These are phyloP conservation scores for Cercospora nicotianae DNA, from an alignment of 2,329 filamentous ascomycete species.

Conservation along the genomic window DNA sequence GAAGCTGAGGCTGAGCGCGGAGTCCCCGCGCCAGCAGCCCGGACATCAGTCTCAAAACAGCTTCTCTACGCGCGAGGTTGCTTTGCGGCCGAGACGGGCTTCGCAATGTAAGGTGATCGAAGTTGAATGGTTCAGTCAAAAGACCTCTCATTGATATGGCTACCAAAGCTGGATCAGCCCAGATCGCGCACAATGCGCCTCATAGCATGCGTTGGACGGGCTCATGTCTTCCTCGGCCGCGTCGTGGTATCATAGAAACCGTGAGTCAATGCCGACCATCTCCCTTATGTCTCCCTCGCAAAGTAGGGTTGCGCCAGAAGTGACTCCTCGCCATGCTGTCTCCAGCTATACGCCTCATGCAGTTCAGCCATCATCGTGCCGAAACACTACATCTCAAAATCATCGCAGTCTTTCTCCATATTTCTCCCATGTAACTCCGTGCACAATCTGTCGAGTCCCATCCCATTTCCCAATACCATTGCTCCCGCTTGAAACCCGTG, in stretches of 20 bases:
- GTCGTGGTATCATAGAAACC: slow-evolving; percentile 7
- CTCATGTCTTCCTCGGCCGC: not conserved
- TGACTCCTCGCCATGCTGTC: not conserved
- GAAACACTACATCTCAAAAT: not conserved
- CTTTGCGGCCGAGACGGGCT: not conserved
- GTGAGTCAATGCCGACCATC: slow-evolving; percentile 1
- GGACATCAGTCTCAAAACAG: not conserved
- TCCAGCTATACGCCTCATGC: not conserved
- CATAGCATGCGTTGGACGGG: not conserved
- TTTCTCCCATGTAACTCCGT: not conserved
- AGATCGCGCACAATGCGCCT: not conserved
- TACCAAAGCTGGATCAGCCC: not conserved
- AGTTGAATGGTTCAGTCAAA: not conserved
- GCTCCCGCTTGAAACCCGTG: not conserved
- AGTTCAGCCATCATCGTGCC: not conserved
- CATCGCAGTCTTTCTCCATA: slow-evolving; percentile 2
- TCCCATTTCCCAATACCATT: not conserved
- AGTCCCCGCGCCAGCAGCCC: not conserved
- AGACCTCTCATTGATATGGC: not conserved
- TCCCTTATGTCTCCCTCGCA: not conserved
- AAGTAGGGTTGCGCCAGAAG: not conserved
- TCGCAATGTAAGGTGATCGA: not conserved
- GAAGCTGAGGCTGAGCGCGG: not conserved
- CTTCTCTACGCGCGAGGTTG: not conserved
- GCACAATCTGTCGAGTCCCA: not conserved